These are phyloP conservation scores for Suhomyces bokatorum DNA, from an alignment of 1,139 yeast genomes.

Conservation along the genomic window DNA sequence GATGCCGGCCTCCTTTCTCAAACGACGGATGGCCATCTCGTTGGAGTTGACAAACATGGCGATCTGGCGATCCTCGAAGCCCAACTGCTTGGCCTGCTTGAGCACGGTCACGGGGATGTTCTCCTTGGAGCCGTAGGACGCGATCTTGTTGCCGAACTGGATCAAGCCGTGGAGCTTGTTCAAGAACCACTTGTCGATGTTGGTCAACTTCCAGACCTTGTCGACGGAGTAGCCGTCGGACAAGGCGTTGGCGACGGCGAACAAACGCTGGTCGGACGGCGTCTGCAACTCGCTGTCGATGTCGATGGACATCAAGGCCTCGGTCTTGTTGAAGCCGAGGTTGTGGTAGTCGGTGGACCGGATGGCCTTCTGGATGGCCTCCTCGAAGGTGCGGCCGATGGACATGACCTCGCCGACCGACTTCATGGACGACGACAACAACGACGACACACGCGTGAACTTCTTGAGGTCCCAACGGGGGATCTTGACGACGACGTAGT, in stretches of 20 bases:
- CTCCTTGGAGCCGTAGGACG: slow-evolving; percentile 60
- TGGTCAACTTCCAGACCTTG: slow-evolving; percentile 87
- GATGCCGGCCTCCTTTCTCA: slow-evolving; percentile 85
- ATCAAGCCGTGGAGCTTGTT: slow-evolving; percentile 77
- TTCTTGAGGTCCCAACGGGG: slow-evolving; percentile 99
- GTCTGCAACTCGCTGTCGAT: slow-evolving; percentile 89
- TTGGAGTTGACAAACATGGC: slow-evolving; percentile 88
- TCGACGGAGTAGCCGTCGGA: slow-evolving; percentile 87
- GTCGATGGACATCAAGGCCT: slow-evolving; percentile 83
- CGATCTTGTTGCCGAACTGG: slow-evolving; percentile 63
- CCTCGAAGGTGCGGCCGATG: slow-evolving; percentile 96
- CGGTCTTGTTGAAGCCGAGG: slow-evolving; percentile 88
- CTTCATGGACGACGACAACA: slow-evolving; percentile 92
- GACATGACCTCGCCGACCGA: slow-evolving; percentile 99
- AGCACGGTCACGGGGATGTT: slow-evolving; percentile 59
- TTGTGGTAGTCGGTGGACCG: slow-evolving; percentile 95
- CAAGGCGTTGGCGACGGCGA: slow-evolving; percentile 93
- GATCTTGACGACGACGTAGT: slow-evolving; percentile 95
- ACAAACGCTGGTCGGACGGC: slow-evolving; percentile 94
- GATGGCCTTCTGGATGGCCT: slow-evolving; percentile 96
- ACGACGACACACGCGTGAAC: slow-evolving; percentile 88
- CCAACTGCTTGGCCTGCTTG: slow-evolving; percentile 92
- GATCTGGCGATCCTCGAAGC: slow-evolving; percentile 95
- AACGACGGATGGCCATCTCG: slow-evolving; percentile 89
- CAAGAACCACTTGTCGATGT: slow-evolving; percentile 96